These are phyloP conservation scores for Penicillium canariense DNA, from an alignment of 495 filamentous ascomycete genomes.

Conservation along the genomic window DNA sequence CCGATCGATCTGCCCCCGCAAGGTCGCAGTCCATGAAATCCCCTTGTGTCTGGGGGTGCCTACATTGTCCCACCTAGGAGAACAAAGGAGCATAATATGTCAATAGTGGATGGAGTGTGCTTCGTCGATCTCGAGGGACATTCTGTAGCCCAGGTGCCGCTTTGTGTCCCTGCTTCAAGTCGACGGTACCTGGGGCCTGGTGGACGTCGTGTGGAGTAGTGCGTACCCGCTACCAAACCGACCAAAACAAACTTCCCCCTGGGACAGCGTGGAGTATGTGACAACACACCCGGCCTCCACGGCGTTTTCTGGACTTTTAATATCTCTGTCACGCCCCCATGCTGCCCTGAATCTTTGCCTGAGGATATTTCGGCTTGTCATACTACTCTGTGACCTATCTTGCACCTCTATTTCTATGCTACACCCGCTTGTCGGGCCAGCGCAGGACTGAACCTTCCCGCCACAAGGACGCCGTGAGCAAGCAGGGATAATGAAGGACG, in stretches of 20 bases:
- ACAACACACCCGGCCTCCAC: conserved; percentile 21
- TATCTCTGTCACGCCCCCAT: not conserved
- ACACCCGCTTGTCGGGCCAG: not conserved
- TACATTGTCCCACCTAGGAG: conserved; percentile 3
- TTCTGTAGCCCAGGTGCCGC: not conserved
- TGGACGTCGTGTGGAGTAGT: conserved; percentile 6
- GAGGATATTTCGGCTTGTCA: not conserved
- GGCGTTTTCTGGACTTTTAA: not conserved
- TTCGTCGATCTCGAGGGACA: too few relatives aligned
- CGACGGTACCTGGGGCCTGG: not conserved
- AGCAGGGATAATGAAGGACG: conserved; percentile 21
- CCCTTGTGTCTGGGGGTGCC: conserved; percentile 6
- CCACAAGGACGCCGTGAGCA: conserved; percentile 19
- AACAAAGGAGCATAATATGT: conserved; percentile 5
- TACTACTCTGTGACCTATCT: not conserved
- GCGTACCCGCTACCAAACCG: too few relatives aligned
- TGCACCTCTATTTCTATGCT: not conserved
- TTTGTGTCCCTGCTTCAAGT: conserved; percentile 3
- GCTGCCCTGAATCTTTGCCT: not conserved
- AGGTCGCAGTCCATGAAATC: conserved; percentile 4
- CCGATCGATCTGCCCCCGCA: conserved; percentile 15
- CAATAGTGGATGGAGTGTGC: conserved; percentile 9
- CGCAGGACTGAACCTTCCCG: conserved; percentile 5
- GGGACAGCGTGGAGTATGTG: conserved; percentile 31
- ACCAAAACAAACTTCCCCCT: conserved; percentile 34